Percentiles rank a stretch among this genome's conserved stretches.
Conservation (phyloP, 192 early-diverging fungal species). For the Gigaspora rosea region DNA sequence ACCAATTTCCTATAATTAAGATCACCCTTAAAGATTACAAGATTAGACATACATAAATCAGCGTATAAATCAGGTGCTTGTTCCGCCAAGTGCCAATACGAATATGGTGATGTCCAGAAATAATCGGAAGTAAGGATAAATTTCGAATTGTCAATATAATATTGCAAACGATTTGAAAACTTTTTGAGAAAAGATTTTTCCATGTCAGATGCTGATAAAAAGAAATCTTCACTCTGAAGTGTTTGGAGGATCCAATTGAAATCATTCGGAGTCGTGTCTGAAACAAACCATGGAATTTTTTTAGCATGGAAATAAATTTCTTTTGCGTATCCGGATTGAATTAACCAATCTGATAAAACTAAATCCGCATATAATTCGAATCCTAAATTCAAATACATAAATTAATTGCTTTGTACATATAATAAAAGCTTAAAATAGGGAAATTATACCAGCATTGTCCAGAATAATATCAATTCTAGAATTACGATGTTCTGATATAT, state of each 20-base stretch:
- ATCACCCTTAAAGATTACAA: slow-evolving; percentile 95
- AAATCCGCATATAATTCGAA: slow-evolving; percentile 92
- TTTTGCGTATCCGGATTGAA: slow-evolving; percentile 63
- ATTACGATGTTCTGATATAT: slow-evolving; percentile 51
- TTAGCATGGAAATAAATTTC: slow-evolving; percentile 85
- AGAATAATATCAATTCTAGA: slow-evolving; percentile 82
- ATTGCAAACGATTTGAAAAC: slow-evolving; percentile 66
- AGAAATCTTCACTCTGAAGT: slow-evolving; percentile 41
- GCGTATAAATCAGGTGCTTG: slow-evolving; percentile 66
- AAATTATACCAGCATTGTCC: slow-evolving; percentile 76
- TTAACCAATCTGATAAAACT: slow-evolving; percentile 82
- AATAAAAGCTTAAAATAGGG: not conserved
- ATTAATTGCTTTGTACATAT: not conserved
- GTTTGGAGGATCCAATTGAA: slow-evolving; percentile 68
- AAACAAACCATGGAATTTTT: slow-evolving; percentile 94
- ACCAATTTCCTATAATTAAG: slow-evolving; percentile 94
- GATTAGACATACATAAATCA: slow-evolving; percentile 54
- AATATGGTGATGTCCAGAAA: slow-evolving; percentile 87
- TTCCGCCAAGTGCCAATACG: slow-evolving; percentile 78
- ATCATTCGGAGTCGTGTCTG: slow-evolving; percentile 84
- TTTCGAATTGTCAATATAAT: slow-evolving; percentile 58
- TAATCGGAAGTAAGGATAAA: slow-evolving; percentile 72
- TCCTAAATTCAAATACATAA: slow-evolving; percentile 43
- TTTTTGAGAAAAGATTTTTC: slow-evolving; percentile 50
- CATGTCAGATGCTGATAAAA: slow-evolving; percentile 33